Conservation (phyloP, 352 stramenopile genomes). For the Aphanomyces astaci region DNA sequence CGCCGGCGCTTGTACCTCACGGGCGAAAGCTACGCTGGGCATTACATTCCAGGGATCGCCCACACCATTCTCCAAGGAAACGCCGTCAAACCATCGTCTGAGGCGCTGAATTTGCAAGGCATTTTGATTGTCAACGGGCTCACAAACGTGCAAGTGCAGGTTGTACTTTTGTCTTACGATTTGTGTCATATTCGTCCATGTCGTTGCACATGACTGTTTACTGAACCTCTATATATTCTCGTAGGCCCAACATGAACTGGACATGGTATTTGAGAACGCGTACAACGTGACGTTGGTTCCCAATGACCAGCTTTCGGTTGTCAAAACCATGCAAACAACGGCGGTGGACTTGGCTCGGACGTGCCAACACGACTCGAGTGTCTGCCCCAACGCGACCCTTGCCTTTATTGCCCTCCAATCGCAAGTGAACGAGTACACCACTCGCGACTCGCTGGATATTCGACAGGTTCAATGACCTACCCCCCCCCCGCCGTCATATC, state of each 20-base stretch:
- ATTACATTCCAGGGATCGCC: slow-evolving; percentile 27
- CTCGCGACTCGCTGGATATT: background rate
- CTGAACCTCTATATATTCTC: too few relatives aligned
- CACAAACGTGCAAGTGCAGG: slow-evolving; percentile 33
- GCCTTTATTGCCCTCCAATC: slow-evolving; percentile 35
- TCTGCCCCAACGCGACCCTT: slow-evolving; percentile 83
- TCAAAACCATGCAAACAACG: background rate
- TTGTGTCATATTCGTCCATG: too few relatives aligned
- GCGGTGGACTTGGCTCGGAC: background rate
- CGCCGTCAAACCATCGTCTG: slow-evolving; percentile 24
- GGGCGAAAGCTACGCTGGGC: slow-evolving; percentile 29
- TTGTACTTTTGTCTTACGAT: too few relatives aligned
- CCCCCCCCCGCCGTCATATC: too few relatives aligned
- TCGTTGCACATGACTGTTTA: too few relatives aligned
- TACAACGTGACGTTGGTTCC: slow-evolving; percentile 58
- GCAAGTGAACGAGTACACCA: slow-evolving; percentile 52
- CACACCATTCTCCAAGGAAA: slow-evolving; percentile 35
- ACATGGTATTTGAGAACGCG: slow-evolving; percentile 70
- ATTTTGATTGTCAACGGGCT: slow-evolving; percentile 51
- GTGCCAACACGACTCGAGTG: slow-evolving; percentile 73
- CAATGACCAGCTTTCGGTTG: slow-evolving; percentile 29
- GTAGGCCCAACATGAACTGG: slow-evolving; percentile 35
- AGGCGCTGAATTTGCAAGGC: slow-evolving; percentile 37
- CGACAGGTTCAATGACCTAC: slow-evolving; percentile 42
- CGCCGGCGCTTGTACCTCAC: slow-evolving; percentile 36